Percentiles rank a stretch among this genome's conserved stretches.
Conservation (phyloP, 495 filamentous ascomycete species). For the Penicillium cinerascens region DNA sequence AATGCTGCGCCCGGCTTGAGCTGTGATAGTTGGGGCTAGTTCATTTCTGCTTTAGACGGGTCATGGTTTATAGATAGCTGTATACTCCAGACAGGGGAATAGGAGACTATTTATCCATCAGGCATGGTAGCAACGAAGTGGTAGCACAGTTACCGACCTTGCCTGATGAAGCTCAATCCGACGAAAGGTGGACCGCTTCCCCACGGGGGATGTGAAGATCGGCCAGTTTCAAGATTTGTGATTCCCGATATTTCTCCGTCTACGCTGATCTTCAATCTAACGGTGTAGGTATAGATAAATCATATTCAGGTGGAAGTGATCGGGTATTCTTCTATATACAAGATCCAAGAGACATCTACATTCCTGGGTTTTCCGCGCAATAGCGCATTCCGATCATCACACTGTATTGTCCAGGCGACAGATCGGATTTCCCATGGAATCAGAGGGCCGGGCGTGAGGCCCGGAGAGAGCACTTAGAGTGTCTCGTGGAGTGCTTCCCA, state of each 20-base stretch:
- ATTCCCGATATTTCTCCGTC: slow-evolving; percentile 11
- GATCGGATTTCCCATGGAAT: neutral
- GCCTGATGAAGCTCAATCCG: slow-evolving; percentile 9
- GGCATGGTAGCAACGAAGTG: neutral
- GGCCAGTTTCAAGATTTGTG: neutral
- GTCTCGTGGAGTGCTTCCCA: neutral
- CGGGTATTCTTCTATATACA: neutral
- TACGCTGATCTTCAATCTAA: neutral
- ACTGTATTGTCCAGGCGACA: too few relatives aligned
- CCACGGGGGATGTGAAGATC: slow-evolving; percentile 4
- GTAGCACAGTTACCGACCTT: slow-evolving; percentile 8
- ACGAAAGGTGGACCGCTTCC: slow-evolving; percentile 4
- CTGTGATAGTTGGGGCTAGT: slow-evolving; percentile 59
- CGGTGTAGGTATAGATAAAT: neutral
- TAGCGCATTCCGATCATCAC: too few relatives aligned
- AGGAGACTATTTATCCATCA: neutral
- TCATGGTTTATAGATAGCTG: slow-evolving; percentile 1
- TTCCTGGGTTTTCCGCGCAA: neutral
- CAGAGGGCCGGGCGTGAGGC: slow-evolving; percentile 2
- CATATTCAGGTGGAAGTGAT: neutral
- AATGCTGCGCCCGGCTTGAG: slow-evolving; percentile 48
- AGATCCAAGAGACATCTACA: neutral
- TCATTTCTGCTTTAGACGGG: slow-evolving; percentile 43
- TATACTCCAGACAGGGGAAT: neutral
- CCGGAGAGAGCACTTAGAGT: neutral